Evolutionary conservation across 306 rosid species (phyloP).

Genomic region (Quercus alba): DNA sequence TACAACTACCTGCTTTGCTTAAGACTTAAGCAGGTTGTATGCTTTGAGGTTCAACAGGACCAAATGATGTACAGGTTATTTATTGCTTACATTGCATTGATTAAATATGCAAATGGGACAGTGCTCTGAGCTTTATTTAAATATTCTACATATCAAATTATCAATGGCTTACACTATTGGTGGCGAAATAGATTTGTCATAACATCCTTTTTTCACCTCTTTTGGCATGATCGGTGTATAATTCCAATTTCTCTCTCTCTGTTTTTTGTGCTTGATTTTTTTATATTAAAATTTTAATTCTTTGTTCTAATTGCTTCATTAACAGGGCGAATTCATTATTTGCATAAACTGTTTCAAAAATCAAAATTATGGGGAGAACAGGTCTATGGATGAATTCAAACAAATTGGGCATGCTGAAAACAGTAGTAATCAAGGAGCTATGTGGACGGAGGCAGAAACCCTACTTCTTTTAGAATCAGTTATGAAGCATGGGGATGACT

Average conservation of each 20-base stretch:
- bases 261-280: neutral
- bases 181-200: neutral
- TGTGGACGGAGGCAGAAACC: constrained; percentile 90
- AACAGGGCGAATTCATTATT: constrained; percentile 59
- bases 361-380: constrained; percentile 70
- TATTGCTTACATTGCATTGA: neutral
- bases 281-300: neutral
- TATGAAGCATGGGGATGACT: constrained; percentile 88
- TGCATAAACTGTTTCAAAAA: constrained; percentile 64
- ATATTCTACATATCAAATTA: neutral
- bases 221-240: neutral
- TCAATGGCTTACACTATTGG: neutral
- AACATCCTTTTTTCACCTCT: neutral
- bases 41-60: neutral
- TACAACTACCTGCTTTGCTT: neutral
- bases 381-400: constrained; percentile 57
- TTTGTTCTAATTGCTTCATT: constrained; percentile 20
- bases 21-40: neutral
- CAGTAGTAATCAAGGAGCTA: constrained; percentile 29
- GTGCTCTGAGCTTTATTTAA: neutral
- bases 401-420: constrained; percentile 42
- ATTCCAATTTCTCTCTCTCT: neutral
- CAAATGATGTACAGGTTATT: neutral
- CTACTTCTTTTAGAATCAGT: constrained; percentile 90
- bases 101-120: neutral